Conservation (phyloP, 192 early-diverging fungal genomes). For the Coemansia sp. region DNA sequence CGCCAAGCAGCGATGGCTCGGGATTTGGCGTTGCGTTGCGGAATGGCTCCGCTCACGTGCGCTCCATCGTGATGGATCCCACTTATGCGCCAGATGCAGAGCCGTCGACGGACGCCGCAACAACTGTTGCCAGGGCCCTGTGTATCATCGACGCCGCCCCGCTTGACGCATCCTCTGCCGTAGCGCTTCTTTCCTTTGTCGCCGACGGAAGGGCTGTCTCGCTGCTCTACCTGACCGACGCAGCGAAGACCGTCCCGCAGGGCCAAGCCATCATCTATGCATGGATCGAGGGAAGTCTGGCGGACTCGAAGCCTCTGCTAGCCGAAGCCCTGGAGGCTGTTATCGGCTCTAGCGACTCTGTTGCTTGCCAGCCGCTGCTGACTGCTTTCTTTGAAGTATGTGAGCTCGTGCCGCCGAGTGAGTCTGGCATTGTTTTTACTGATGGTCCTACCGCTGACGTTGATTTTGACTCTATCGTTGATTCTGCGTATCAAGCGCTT, state of each 20-base stretch:
- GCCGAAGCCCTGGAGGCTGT: constrained; percentile 12
- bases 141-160: constrained; percentile 51
- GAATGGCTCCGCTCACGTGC: constrained; percentile 47
- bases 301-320: constrained; percentile 11
- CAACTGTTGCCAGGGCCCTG: constrained; percentile 51
- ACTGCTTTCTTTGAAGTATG: constrained; percentile 22
- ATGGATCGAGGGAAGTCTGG: constrained; percentile 17
- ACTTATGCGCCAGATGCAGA: constrained; percentile 56
- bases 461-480: constrained; percentile 32
- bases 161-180: constrained; percentile 37
- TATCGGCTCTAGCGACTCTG: neutral
- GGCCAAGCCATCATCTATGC: constrained; percentile 35
- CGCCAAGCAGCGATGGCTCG: constrained; percentile 26
- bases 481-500: constrained; percentile 7
- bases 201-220: constrained; percentile 15
- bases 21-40: constrained; percentile 45
- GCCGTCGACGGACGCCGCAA: neutral
- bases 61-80: constrained; percentile 57
- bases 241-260: constrained; percentile 29
- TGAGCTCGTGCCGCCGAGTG: constrained; percentile 3
- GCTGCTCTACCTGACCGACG: constrained; percentile 38
- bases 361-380: constrained; percentile 8
- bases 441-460: constrained; percentile 13
- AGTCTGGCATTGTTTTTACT: constrained; percentile 9
- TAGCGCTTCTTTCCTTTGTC: constrained; percentile 18